Evolutionary conservation across 805 yeast genomes (phyloP).

Genomic region (Metschnikowia santaceciliae): DNA sequence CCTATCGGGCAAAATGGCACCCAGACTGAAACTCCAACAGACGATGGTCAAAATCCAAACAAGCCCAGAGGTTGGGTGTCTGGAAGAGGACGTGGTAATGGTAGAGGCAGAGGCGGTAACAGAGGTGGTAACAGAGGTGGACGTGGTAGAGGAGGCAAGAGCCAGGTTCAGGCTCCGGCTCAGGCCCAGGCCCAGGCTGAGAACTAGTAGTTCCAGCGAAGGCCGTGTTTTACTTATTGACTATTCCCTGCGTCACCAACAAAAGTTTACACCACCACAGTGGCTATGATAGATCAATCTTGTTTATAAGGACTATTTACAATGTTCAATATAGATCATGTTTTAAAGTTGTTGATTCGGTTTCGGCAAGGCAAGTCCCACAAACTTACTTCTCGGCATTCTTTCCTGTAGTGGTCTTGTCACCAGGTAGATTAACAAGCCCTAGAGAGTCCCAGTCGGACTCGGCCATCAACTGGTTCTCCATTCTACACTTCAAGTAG

Average conservation of each 20-base stretch:
- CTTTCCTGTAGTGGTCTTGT: slow-evolving; percentile 9
- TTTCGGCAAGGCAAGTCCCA: not conserved
- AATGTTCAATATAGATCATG: slow-evolving; percentile 6
- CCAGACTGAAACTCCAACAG: not conserved
- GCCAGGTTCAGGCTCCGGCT: not conserved
- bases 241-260: not conserved
- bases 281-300: not conserved
- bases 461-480: slow-evolving; percentile 47
- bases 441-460: slow-evolving; percentile 44
- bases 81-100: slow-evolving; percentile 11
- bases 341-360: slow-evolving; percentile 17
- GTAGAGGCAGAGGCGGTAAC: slow-evolving; percentile 19
- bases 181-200: no score
- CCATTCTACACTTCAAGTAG: slow-evolving; percentile 87
- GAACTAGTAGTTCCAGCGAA: not conserved
- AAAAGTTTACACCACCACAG: not conserved
- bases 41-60: not conserved
- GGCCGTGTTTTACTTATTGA: not conserved
- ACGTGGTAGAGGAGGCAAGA: slow-evolving; percentile 15
- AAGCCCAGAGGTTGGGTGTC: slow-evolving; percentile 5
- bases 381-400: slow-evolving; percentile 12
- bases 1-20: not conserved
- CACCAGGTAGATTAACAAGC: slow-evolving; percentile 39
- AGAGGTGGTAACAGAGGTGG: slow-evolving; percentile 23
- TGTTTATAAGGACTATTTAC: slow-evolving; percentile 14